Evolutionary conservation across 2,329 filamentous ascomycete genomes (phyloP), one percentile per base, ranked within the genome.

Genomic region (Calonectria pteridis): DNA sequence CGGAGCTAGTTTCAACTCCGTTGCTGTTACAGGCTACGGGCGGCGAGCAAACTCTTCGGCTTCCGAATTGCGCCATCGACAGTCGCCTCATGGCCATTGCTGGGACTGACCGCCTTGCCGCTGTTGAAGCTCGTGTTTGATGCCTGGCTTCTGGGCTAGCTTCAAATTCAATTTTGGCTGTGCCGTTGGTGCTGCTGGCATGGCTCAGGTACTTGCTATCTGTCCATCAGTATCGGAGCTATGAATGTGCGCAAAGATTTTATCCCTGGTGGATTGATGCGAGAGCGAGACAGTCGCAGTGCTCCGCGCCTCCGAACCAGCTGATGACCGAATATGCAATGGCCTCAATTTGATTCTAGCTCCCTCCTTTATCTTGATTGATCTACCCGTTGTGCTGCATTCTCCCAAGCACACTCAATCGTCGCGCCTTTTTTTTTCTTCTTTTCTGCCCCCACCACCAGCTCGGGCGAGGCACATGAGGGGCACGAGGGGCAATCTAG

Each of bases 31-130:
- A 63, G 67, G 67, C 55, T 63, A 59, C 71, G 72, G 66, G 59
- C 55, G n/a, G 55, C 66, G 76, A 40, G 59, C 71, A 67, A 67
- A 67, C 46, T 64, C 69, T 77, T 77, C 79, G 79, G 79, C 68
- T 77, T 55, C 79, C 79, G 79, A 80, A 80, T 80, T 80, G 78
- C 78, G 78, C 79, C 76, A 79, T 80, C 74, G 75, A 28, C 50
- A 62, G 67, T 67, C 72, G 76, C 77, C 75, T 76, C 77, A 76
- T 77, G 40, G 49, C 20, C 77, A 79, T 75, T 29, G 37, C 28
- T 46, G 26, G 59, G 71, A 68, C 43, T 68, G 69, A 51, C 46
- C 53, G 65, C 69, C 64, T 46, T 62, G 31, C 70, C 65, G 18
- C 55, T 37, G 33, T 10, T 35, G 13, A 59, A 28, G 14, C 31